Base-by-base conservation (phyloP, 2,329 filamentous ascomycete species). In the Pseudocercospora pini-densiflorae region DNA sequence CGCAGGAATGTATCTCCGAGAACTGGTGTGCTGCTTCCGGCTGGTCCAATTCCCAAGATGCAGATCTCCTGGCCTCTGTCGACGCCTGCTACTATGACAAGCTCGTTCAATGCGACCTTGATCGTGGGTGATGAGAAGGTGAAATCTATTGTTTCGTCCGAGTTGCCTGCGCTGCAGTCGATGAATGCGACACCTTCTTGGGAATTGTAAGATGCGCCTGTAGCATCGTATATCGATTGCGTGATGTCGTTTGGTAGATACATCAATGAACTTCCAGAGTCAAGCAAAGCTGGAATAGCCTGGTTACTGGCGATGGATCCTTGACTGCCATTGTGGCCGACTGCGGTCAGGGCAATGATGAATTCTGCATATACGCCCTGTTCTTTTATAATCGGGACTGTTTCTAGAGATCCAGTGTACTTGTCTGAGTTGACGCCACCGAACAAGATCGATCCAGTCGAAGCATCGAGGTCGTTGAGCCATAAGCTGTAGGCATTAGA, bases 351-450 rank as follows among this genome's bases (percentile, higher is more conserved):
- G 2, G 82, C 83, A 55, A 87, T 84, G 75, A 85, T 77, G 72
- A 83, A 82, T 64, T 83, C 82, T 3, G 88, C 86, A 45, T 88
- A 87, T 60, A 81, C 68, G 23, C 78, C 78, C 8, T 76, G 67
- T 47, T 80, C 76, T 61, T 83, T 76, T 71, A 88, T 81, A 67
- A 93, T 82, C 16, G 89, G 83, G 29, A 93, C 81, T 5, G 84
- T 86, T 54, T 84, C 83, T 33, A 94, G 82, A 1, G 86, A 77
- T 57, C 91, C 91, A 0, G 82, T 76, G 78, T 88, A 95, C 76
- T 94, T 94, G 66, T 85, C 86, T 0, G 87, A 91, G 76, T 94
- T 91, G 65, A 94, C 88, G n/a, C 91, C 92, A 45, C 92, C 92
- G 71, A 94, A 95, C 1, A 94, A 81, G 66, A 94, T 89, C 71